These are phyloP conservation scores for Drosera spatulata DNA, from an alignment of 179 eudicot genomes.

Conservation along the genomic window DNA sequence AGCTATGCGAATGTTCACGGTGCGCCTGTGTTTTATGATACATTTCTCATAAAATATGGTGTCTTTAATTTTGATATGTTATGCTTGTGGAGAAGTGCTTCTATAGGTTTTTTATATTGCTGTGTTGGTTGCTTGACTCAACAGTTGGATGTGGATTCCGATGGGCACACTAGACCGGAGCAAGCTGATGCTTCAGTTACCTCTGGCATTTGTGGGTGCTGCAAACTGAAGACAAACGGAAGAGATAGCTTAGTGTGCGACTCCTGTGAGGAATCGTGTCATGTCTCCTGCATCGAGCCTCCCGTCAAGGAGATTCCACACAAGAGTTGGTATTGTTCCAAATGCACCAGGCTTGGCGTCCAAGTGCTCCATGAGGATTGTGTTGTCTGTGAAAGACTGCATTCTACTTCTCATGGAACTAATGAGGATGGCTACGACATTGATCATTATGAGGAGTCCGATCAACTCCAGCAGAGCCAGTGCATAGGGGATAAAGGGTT, in stretches of 20 bases:
- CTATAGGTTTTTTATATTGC: not conserved
- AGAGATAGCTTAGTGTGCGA: slow-evolving; percentile 75
- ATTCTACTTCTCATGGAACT: slow-evolving; percentile 17
- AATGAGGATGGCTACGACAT: slow-evolving; percentile 14
- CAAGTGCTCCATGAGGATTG: slow-evolving; percentile 70
- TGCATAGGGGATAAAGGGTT: slow-evolving; percentile 24
- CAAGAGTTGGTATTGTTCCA: slow-evolving; percentile 78
- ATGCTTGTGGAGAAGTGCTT: not conserved
- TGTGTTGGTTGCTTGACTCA: slow-evolving; percentile 10
- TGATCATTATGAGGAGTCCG: slow-evolving; percentile 17
- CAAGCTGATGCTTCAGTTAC: slow-evolving; percentile 30
- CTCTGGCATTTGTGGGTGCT: slow-evolving; percentile 40
- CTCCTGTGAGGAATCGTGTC: slow-evolving; percentile 82
- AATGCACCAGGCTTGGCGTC: slow-evolving; percentile 43
- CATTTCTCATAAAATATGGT: too few relatives aligned
- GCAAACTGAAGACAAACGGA: slow-evolving; percentile 65
- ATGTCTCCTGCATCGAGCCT: slow-evolving; percentile 76
- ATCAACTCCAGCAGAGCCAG: slow-evolving; percentile 37
- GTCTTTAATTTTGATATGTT: not conserved
- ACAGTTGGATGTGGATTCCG: slow-evolving; percentile 23
- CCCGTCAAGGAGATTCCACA: slow-evolving; percentile 60
- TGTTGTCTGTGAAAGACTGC: slow-evolving; percentile 63
- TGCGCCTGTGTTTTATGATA: too few relatives aligned
- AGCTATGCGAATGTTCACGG: too few relatives aligned
- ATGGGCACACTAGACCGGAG: slow-evolving; percentile 27